Percentiles rank a stretch among this genome's conserved stretches.
Evolutionary conservation across 108 stramenopile genomes (phyloP).

Genomic region (Pseudonitzschia multiseries): DNA sequence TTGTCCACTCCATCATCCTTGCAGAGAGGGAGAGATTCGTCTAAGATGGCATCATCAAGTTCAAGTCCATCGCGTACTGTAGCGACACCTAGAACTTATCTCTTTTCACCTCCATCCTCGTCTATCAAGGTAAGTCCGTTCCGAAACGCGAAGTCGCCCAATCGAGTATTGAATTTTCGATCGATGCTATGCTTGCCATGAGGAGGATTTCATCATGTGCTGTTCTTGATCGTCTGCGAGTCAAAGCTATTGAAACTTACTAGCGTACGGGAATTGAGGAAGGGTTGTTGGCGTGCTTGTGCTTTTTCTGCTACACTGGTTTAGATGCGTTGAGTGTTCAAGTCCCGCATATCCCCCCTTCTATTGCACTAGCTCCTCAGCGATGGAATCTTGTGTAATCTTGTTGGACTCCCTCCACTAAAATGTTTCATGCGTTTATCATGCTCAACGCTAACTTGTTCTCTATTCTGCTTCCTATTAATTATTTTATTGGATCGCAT

Average conservation of each 20-base stretch:
- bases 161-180: not conserved
- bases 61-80: not conserved
- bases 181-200: not conserved
- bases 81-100: not conserved
- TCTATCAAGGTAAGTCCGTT: constrained; percentile 10
- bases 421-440: constrained; percentile 11
- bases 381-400: not conserved
- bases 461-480: not conserved
- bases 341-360: not conserved
- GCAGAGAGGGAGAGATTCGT: not conserved
- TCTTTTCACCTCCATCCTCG: constrained; percentile 8
- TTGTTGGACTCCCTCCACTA: constrained; percentile 28
- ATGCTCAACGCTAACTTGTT: constrained; percentile 23
- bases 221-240: not conserved
- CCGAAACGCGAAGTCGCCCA: not conserved
- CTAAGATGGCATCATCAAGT: not conserved
- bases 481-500: not conserved
- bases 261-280: too few species aligned
- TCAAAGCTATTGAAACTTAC: not conserved
- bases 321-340: not conserved
- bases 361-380: too few species aligned
- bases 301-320: not conserved
- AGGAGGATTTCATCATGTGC: not conserved
- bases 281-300: too few species aligned
- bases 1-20: not conserved